Evolutionary conservation across 148 eudicot species (phyloP).

Genomic region (Nepenthes mirabilis): DNA sequence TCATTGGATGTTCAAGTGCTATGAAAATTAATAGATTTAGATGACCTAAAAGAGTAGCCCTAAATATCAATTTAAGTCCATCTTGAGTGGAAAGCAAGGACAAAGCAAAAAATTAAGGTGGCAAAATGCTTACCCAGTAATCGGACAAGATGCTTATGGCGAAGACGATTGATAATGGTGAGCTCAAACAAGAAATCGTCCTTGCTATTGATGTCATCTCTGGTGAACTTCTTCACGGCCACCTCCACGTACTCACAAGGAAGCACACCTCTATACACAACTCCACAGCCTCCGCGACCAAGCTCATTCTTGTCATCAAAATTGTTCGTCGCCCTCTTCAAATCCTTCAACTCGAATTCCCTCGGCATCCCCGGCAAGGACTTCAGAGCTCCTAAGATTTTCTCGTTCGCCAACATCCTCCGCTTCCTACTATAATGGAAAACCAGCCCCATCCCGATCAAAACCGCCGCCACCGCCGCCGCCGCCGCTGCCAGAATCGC

Average conservation of each 20-base stretch:
- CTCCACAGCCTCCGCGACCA: conserved; percentile 79
- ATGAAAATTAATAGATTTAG: no score
- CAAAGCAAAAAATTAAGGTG: neutral
- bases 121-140: conserved; percentile 44
- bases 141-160: conserved; percentile 74
- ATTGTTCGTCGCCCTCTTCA: conserved; percentile 57
- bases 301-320: conserved; percentile 59
- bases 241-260: conserved; percentile 40
- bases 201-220: conserved; percentile 62
- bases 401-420: conserved; percentile 21
- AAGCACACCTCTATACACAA: conserved; percentile 50
- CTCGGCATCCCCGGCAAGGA: conserved; percentile 70
- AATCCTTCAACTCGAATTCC: conserved; percentile 57
- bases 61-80: no score
- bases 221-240: conserved; percentile 69
- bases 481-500: conserved; percentile 7
- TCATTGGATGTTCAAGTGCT: no score
- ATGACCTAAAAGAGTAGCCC: no score
- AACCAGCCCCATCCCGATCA: conserved; percentile 6
- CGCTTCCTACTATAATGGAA: conserved; percentile 11
- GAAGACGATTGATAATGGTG: conserved; percentile 74
- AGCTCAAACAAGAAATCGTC: conserved; percentile 92
- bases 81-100: neutral
- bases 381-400: conserved; percentile 44
- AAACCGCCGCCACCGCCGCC: conserved; percentile 3